Evolutionary conservation across 2,329 filamentous ascomycete species (phyloP).

Genomic region (Alternaria alternata): DNA sequence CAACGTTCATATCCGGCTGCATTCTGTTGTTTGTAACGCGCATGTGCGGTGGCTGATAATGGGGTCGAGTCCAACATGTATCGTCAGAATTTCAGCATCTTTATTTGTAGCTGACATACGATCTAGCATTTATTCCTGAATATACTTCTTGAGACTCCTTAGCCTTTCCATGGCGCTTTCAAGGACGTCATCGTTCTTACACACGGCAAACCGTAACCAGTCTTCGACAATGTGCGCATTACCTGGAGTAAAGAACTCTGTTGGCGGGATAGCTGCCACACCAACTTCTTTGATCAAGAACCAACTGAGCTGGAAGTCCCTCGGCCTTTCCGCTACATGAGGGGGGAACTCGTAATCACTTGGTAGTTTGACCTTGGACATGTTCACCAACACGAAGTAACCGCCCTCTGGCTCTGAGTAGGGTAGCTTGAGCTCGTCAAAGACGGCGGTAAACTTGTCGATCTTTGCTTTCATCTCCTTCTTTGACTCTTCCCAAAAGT

Average conservation of each 20-base stretch:
- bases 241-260: constrained; percentile 90
- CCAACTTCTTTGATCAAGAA: constrained; percentile 97
- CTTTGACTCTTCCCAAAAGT: constrained; percentile 88
- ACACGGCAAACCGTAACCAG: constrained; percentile 94
- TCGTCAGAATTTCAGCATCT: background rate
- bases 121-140: constrained; percentile 36
- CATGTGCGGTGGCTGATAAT: background rate
- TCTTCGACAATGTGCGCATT: constrained; percentile 90
- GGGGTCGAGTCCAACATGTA: background rate
- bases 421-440: constrained; percentile 58
- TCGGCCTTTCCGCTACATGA: constrained; percentile 83
- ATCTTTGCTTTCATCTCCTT: constrained; percentile 91
- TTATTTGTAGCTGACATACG: background rate
- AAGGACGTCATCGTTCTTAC: constrained; percentile 85
- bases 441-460: constrained; percentile 78
- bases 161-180: constrained; percentile 60
- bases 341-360: constrained; percentile 85
- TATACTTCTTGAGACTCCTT: constrained; percentile 60
- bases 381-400: constrained; percentile 96
- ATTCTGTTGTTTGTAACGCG: background rate
- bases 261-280: constrained; percentile 93
- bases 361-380: constrained; percentile 85
- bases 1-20: background rate
- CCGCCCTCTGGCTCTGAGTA: constrained; percentile 95
- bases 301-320: constrained; percentile 95